A percentile compares a stretch with the other conserved stretches of the same genome.
Conservation (phyloP, 1,139 yeast species). For the Pichia kudriavzevii region DNA sequence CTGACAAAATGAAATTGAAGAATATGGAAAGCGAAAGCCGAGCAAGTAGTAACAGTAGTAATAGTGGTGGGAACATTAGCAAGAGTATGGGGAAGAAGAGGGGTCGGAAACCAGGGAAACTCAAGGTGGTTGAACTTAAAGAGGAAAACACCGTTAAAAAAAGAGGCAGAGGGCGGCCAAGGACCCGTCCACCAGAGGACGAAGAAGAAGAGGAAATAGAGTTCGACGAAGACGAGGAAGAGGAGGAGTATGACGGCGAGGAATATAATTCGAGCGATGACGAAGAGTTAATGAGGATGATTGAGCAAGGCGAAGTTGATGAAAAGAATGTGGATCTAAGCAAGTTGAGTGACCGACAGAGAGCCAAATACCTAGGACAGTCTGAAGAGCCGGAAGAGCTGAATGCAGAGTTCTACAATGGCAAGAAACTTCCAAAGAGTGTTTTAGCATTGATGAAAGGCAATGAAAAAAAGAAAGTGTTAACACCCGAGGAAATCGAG, state of each 20-base stretch:
- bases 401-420: conserved; percentile 13
- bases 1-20: too few relatives aligned
- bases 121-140: too few relatives aligned
- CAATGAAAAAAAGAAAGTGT: conserved; percentile 36
- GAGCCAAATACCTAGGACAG: conserved; percentile 37
- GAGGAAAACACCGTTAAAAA: too few relatives aligned
- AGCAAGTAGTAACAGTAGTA: too few relatives aligned
- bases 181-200: too few relatives aligned
- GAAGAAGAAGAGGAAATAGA: conserved; percentile 6
- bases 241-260: conserved; percentile 4
- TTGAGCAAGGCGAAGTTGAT: conserved; percentile 2
- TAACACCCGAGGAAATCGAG: conserved; percentile 81
- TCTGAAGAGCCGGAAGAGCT: conserved; percentile 25
- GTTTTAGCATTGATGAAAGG: conserved; percentile 31
- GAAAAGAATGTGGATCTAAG: conserved; percentile 35
- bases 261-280: conserved; percentile 21
- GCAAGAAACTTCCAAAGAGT: conserved; percentile 20
- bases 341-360: conserved; percentile 57
- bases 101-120: too few relatives aligned
- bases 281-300: conserved; percentile 11
- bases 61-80: too few relatives aligned
- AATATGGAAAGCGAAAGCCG: too few relatives aligned
- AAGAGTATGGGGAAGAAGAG: too few relatives aligned
- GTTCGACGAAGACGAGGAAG: conserved; percentile 7
- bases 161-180: conserved; percentile 8